Conservation (phyloP, 345 rosid species). For the Camelina laxa region DNA sequence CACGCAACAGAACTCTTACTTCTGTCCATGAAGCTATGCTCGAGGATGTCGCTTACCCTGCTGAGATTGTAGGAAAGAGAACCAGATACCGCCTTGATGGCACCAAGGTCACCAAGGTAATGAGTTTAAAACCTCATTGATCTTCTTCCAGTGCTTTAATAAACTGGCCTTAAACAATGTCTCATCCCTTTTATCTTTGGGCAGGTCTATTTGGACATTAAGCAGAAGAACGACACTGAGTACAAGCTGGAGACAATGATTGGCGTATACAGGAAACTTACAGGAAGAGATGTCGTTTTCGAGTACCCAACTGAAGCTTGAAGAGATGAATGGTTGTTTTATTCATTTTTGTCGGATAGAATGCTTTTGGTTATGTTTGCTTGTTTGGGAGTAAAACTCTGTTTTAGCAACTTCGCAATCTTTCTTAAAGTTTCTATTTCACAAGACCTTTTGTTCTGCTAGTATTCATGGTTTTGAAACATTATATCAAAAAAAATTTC, state of each 20-base stretch:
- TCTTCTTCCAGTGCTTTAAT: not conserved
- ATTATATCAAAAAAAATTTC: not conserved
- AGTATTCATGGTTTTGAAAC: not conserved
- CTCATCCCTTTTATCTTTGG: not conserved
- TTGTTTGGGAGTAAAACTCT: constrained; percentile 23
- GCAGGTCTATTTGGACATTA: constrained; percentile 77
- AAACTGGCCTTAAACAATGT: not conserved
- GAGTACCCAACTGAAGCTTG: constrained; percentile 77
- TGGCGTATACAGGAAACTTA: constrained; percentile 85
- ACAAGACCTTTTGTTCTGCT: not conserved
- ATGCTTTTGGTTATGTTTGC: constrained; percentile 18
- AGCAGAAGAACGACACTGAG: constrained; percentile 81
- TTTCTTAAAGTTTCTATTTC: not conserved
- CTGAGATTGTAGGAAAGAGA: constrained; percentile 92
- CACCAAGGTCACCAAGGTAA: constrained; percentile 73
- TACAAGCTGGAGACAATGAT: constrained; percentile 77
- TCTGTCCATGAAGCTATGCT: constrained; percentile 83
- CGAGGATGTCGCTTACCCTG: constrained; percentile 83
- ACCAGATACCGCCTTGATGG: constrained; percentile 81
- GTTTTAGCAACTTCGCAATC: not conserved
- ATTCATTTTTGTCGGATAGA: constrained; percentile 36
- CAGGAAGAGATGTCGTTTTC: constrained; percentile 85
- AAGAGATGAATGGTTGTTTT: constrained; percentile 37
- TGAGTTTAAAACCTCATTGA: not conserved
- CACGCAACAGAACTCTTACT: constrained; percentile 81